phyloP scores from a whole-genome alignment of 345 rosid species.

The Eucalyptus erythrocorys region DNA sequence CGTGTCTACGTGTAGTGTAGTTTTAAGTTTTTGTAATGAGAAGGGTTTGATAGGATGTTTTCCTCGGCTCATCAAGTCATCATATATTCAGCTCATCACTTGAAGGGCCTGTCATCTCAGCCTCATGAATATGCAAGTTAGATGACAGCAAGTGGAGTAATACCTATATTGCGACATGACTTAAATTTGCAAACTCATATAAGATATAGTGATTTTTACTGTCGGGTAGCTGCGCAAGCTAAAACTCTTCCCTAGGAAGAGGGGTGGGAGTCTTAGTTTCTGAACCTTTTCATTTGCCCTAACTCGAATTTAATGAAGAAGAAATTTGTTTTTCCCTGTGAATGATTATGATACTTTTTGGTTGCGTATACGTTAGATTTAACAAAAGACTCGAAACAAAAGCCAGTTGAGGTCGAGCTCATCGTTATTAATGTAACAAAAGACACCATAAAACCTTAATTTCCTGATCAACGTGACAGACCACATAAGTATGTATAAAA shows the following conservation, averaged over 20 bases:
- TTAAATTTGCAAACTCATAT: neutral
- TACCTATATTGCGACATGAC: neutral
- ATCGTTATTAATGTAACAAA: no score
- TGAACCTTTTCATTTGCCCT: neutral
- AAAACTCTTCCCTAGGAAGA: neutral
- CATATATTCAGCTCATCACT: neutral
- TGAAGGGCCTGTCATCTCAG: neutral
- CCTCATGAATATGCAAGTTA: neutral
- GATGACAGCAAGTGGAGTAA: neutral
- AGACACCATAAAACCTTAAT: no score
- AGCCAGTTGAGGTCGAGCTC: no score
- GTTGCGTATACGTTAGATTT: neutral
- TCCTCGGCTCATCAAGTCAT: neutral
- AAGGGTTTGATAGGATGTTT: neutral
- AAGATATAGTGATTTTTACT: neutral
- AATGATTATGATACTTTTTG: neutral
- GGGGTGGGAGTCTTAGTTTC: neutral
- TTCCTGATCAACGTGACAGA: no score
- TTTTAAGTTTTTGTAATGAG: no score
- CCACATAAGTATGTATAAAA: no score
- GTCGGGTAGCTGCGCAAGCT: neutral
- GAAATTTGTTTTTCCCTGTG: neutral
- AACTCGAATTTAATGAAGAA: neutral
- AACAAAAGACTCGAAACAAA: no score
- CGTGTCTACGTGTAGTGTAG: no score